Base-by-base conservation (phyloP, 176 grass and related monocot genomes). In the Elymus sibiricus region DNA sequence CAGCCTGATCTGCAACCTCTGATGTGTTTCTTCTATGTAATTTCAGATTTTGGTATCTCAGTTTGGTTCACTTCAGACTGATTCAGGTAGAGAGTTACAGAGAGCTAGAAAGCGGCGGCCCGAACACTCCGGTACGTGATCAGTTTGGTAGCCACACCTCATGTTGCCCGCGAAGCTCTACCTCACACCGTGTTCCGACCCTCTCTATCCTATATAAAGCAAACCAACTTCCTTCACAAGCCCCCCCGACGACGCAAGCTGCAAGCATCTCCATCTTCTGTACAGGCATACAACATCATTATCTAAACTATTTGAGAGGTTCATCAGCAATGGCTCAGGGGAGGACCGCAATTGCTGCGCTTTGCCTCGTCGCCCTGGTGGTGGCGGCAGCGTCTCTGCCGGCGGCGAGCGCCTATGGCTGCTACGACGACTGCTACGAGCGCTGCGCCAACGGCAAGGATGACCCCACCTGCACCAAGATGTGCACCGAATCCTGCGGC, bases 341-440 rank as follows among this genome's bases (percentile, higher is more conserved):
- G 28, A 86, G 43, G 65, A 90, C 47, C 76, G 5, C 64, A 47
- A 32, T 64, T 4, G 55, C 72, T 12, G 84, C 73, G 25, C 9
- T 82, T 64, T 19, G 69, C 31, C 55, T 90, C 14, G 56, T 49
- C 55, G 39, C 76, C 19, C 24, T 79, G 13, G 32, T 83, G 42
- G 16, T 51, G 75, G 84, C 65, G 64, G 66, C 81, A 0, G 64
- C 55, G 75, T 88, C 56, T 11, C 17, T 92, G 51, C 76, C 87
- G 1, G 39, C 81, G 2, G 80, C 74, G 3, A 75, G 11, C 40
- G 87, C 86, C 22, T 85, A 79, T 26, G 84, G 84, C 19, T 91
- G 89, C 89, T 93, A 83, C 75, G 84, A 91, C 31, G 89, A 91
- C 49, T 93, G 91, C 86, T 86, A 89, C 82, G 25, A 72, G 56